Base-by-base conservation (phyloP, 164 flowering plant genomes). In the Annona cherimola region DNA sequence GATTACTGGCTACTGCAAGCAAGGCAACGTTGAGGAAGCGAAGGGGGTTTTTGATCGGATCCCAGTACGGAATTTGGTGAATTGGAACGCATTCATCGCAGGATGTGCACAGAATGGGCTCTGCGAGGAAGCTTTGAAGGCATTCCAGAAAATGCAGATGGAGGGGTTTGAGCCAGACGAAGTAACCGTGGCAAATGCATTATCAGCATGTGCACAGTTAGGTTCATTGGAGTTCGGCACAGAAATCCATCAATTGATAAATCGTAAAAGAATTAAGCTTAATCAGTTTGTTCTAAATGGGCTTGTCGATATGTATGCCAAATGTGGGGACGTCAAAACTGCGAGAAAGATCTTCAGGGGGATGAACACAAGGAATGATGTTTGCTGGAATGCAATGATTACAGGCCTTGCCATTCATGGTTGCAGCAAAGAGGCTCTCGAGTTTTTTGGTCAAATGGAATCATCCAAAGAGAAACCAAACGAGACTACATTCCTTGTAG, bases 261-360 rank as follows among this genome's bases (percentile, higher is more conserved):
- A 65, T 19, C 42, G 61, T 1, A 83, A 80, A 20, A 69, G 83
- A 9, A 78, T 90, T 19, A 79, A 79, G 73, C 73, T 77, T 65
- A 92, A 87, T 70, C 86, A 81, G 77, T 88, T 86, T 78, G 87
- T 89, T 70, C 68, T 79, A 1, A 92, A 88, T 82, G 89, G 83
- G 5, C 76, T 92, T 41, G 81, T 90, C 18, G 96, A 92, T 79
- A 92, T 90, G 98, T 90, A 90, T 79, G 91, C 93, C 42, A 90
- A 90, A 76, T 89, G 93, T 77, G 96, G 94, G 63, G 92, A 89
- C 78, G 72, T 90, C 44, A 41, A 11, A 14, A 79, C 57, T 67
- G 93, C 94, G 11, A 81, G 81, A 63, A 55, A 42, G 46, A 77
- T 90, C 8, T 93, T 90, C 78, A 88, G 84, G 4, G 70, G 70